Evolutionary conservation across 441 rosid species (phyloP).

Genomic region (Dalechampia spathulata): DNA sequence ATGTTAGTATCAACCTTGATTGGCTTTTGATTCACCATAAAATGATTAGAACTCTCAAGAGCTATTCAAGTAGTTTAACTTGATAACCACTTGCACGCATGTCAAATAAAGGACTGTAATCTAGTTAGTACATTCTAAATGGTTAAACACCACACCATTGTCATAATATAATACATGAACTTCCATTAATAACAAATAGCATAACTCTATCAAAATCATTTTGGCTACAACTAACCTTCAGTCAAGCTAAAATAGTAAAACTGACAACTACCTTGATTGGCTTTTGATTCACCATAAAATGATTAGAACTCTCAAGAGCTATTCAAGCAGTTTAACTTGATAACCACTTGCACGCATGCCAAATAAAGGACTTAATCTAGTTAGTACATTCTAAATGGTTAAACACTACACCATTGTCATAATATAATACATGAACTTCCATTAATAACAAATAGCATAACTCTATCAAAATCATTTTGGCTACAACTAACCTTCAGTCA

Average conservation of each 20-base stretch:
- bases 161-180: neutral
- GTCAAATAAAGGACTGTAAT: neutral
- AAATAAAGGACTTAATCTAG: neutral
- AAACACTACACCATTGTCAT: neutral
- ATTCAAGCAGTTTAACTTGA: neutral
- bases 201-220: neutral
- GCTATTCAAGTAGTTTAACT: neutral
- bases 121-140: neutral
- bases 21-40: no score
- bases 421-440: neutral
- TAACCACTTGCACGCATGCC: no score
- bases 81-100: no score
- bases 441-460: neutral
- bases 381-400: no score
- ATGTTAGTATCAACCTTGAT: no score
- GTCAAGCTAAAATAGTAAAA: slow-evolving; percentile 3
- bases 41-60: no score
- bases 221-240: neutral
- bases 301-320: neutral
- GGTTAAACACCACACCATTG: neutral
- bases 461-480: neutral
- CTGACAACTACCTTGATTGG: no score
- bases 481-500: neutral
- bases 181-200: neutral
- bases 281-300: no score